A percentile compares a stretch with the other conserved stretches of the same genome.
Conservation (phyloP, 768 basidiomycete species). For the Clitopilus passeckerianus region DNA sequence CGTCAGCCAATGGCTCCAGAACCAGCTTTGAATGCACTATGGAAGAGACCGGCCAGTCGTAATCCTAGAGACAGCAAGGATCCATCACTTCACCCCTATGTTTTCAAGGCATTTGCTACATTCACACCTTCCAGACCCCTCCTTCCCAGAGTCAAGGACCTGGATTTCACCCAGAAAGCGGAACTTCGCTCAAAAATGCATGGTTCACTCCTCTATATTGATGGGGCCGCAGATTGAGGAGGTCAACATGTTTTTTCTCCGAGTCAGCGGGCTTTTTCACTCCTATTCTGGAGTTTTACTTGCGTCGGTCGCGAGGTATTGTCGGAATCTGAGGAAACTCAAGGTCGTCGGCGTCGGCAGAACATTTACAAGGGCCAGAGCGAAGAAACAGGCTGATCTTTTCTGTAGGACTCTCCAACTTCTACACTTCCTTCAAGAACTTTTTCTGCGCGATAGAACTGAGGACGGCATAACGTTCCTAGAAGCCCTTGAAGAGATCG, state of each 20-base stretch:
- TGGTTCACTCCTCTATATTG: not conserved
- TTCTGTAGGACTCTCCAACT: not conserved
- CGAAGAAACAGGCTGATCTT: no score
- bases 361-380: not conserved
- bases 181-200: not conserved
- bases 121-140: not conserved
- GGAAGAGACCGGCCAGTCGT: not conserved
- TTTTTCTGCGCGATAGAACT: not conserved
- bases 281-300: not conserved
- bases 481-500: not conserved
- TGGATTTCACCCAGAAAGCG: not conserved
- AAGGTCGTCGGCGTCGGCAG: not conserved
- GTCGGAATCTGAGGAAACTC: not conserved
- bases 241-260: not conserved
- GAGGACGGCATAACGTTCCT: not conserved
- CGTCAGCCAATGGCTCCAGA: not conserved
- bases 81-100: not conserved
- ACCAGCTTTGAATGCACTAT: not conserved
- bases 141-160: not conserved
- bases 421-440: not conserved
- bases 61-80: not conserved
- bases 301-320: not conserved
- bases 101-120: not conserved
- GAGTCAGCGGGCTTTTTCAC: not conserved
- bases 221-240: not conserved